Evolutionary conservation across 2,329 filamentous ascomycete species (phyloP).

Genomic region (Botryotinia narcissicola): DNA sequence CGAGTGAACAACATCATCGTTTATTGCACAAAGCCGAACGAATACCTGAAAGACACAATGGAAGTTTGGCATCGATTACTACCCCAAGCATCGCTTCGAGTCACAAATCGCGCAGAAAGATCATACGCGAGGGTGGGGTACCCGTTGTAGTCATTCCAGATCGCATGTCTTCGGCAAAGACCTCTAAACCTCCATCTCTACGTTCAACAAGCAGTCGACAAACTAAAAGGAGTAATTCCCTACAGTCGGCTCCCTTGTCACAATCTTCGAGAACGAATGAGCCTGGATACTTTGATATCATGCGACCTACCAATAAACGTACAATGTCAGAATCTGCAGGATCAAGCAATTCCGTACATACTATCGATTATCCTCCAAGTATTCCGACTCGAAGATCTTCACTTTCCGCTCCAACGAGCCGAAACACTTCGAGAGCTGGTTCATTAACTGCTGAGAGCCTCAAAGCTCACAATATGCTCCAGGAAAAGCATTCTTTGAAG

Average conservation of each 20-base stretch:
- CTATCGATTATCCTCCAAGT: constrained; percentile 58
- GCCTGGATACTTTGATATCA: constrained; percentile 45
- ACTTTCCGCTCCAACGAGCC: constrained; percentile 60
- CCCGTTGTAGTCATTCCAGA: constrained; percentile 63
- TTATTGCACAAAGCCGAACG: constrained; percentile 31
- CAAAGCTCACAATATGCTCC: constrained; percentile 49
- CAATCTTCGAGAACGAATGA: constrained; percentile 46
- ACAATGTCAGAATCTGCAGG: constrained; percentile 37
- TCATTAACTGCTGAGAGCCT: constrained; percentile 60
- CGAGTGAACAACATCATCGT: constrained; percentile 30
- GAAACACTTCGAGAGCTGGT: constrained; percentile 52
- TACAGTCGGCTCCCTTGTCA: constrained; percentile 48
- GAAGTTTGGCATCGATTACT: constrained; percentile 49
- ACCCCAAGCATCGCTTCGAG: constrained; percentile 53
- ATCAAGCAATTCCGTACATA: constrained; percentile 43
- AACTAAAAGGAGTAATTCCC: constrained; percentile 53
- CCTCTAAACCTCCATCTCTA: constrained; percentile 52
- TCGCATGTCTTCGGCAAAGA: constrained; percentile 50
- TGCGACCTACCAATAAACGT: constrained; percentile 29
- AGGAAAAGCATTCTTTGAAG: constrained; percentile 27
- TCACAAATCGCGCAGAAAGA: constrained; percentile 54
- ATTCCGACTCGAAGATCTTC: constrained; percentile 59
- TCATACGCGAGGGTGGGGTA: constrained; percentile 59
- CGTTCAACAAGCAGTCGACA: constrained; percentile 61
- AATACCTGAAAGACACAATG: constrained; percentile 31